Percentiles rank a stretch among this genome's conserved stretches.
These are phyloP conservation scores for Paraleonurus japonicus DNA, from an alignment of 257 asterid genomes.

Conservation along the genomic window DNA sequence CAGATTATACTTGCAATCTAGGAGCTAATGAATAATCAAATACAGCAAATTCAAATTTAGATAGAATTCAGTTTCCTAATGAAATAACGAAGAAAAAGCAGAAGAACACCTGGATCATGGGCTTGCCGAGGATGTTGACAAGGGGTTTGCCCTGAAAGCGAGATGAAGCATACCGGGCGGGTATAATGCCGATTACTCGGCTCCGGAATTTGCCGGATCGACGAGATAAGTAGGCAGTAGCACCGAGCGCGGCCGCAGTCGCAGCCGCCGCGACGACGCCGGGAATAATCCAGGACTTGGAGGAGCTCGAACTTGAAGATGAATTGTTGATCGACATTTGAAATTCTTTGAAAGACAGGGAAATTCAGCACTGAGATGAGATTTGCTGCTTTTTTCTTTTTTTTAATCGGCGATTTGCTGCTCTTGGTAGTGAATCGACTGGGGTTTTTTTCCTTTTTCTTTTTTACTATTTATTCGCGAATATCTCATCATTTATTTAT, in stretches of 20 bases:
- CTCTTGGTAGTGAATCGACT: no score
- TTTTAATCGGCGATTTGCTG: no score
- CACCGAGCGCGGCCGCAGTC: slow-evolving; percentile 62
- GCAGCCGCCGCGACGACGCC: slow-evolving; percentile 65
- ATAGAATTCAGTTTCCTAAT: neutral
- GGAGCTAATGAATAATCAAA: neutral
- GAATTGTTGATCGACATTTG: slow-evolving; percentile 47
- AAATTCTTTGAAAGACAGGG: neutral
- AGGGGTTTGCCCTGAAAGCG: slow-evolving; percentile 94
- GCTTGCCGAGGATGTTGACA: slow-evolving; percentile 79
- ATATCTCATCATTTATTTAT: no score
- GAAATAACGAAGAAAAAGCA: neutral
- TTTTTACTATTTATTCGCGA: no score
- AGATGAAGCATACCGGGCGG: slow-evolving; percentile 91
- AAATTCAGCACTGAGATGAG: neutral
- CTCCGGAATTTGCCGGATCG: slow-evolving; percentile 62
- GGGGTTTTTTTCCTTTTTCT: no score
- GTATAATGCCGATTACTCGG: slow-evolving; percentile 86
- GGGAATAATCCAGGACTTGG: slow-evolving; percentile 54
- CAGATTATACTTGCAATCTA: neutral
- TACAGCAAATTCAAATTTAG: neutral
- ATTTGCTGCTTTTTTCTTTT: no score
- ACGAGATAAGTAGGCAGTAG: slow-evolving; percentile 51
- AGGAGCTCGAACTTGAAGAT: slow-evolving; percentile 46
- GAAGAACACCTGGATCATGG: slow-evolving; percentile 84